Base-by-base conservation (phyloP, 2,329 filamentous ascomycete genomes). In the Xylaria sp. region DNA sequence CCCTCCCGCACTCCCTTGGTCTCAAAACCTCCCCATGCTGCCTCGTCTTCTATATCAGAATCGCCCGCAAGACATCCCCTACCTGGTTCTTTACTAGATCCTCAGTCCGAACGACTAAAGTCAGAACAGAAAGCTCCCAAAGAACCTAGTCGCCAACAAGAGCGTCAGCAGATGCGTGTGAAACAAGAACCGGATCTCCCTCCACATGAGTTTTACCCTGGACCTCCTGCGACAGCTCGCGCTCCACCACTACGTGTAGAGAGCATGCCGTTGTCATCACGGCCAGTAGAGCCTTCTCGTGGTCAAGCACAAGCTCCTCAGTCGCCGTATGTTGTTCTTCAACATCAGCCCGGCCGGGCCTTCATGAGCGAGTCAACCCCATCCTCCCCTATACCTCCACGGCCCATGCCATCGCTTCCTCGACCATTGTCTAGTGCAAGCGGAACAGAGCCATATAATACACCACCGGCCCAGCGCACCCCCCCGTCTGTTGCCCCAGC, bases 161-260 rank as follows among this genome's bases (percentile, higher is more conserved):
- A 78, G 42, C 75, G 76, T n/a, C 73, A 69, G 55, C 75, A 74
- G 9, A 68, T 79, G 60, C 80, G 79, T 32, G 79, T 86, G 56
- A 87, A 87, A 75, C 84, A 86, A 70, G 86, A 88, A 71, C 81
- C 82, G 2, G 85, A 87, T 55, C 72, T 81, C n/a, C 81, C 80
- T 64, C 83, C 81, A 45, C 84, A 82, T 67, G 85, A 87, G 47
- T 77, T 80, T 0, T 86, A 82, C 63, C 76, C 78, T 19, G 78
- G 82, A 61, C 81, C 73, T 32, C 68, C 80, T 19, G 80, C 80
- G 48, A 78, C 81, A 56, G 75, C 79, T 48, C 82, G 83, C 30
- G 79, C 78, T 19, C 78, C 80, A 3, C 77, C 80, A 24, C 74
- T 81, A 6, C 77, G 84, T 58, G 72, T 74, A 39, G 85, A 86